A percentile compares a stretch with the other conserved stretches of the same genome.
These are phyloP conservation scores for Pezizomycotina sp. DNA, from an alignment of 2,329 filamentous ascomycete species.

Conservation along the genomic window DNA sequence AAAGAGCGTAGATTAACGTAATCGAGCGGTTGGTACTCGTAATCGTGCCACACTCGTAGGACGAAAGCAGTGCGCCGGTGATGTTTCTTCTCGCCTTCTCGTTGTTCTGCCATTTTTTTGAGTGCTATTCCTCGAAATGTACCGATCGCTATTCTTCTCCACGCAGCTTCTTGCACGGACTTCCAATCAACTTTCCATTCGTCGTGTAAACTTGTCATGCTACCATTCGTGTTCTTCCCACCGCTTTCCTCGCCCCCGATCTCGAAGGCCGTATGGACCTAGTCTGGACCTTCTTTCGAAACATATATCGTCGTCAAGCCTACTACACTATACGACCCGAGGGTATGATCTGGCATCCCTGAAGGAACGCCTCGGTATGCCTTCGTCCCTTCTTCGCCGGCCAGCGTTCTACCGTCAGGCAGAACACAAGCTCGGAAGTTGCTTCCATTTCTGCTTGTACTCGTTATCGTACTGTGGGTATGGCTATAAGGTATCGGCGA, in stretches of 20 bases:
- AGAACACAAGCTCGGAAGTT: too few species aligned
- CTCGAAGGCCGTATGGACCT: constrained; percentile 57
- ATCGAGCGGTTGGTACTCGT: constrained; percentile 61
- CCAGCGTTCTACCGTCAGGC: too few species aligned
- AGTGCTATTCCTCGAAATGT: constrained; percentile 25
- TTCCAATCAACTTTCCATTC: constrained; percentile 42
- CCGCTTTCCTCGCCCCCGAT: constrained; percentile 39
- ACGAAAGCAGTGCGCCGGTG: constrained; percentile 57
- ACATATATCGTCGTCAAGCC: constrained; percentile 71
- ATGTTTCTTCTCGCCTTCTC: constrained; percentile 21
- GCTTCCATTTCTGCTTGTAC: too few species aligned
- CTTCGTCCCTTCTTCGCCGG: constrained; percentile 2
- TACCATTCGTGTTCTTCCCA: constrained; percentile 8
- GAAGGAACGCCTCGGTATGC: constrained; percentile 46
- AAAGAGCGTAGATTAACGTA: constrained; percentile 67
- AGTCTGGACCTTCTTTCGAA: constrained; percentile 82
- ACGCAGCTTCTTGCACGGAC: constrained; percentile 39
- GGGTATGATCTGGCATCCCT: constrained; percentile 68
- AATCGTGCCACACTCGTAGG: constrained; percentile 68
- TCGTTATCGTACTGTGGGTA: too few species aligned
- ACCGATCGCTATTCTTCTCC: constrained; percentile 49
- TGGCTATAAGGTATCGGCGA: too few species aligned
- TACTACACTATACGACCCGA: constrained; percentile 74
- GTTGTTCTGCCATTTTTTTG: constrained; percentile 19
- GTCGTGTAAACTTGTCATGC: constrained; percentile 34